Evolutionary conservation across 2,329 filamentous ascomycete genomes (phyloP).

Genomic region (Clarireedia paspali): DNA sequence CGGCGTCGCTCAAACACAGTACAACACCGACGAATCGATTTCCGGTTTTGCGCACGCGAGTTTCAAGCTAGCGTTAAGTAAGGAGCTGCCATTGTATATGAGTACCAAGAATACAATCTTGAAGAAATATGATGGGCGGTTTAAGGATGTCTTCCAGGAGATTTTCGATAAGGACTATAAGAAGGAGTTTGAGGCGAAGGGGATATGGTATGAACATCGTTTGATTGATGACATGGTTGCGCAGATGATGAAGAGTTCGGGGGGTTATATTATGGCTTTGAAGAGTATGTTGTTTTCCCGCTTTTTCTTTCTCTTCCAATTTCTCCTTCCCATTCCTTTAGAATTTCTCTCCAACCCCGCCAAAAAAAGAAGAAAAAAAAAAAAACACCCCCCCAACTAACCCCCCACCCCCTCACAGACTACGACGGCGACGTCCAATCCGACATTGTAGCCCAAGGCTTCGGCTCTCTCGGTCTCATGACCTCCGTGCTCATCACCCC

Average conservation of each 20-base stretch:
- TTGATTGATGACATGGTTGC: slow-evolving; percentile 99
- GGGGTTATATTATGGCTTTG: slow-evolving; percentile 93
- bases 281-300: slow-evolving; percentile 65
- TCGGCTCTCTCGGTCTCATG: slow-evolving; percentile 97
- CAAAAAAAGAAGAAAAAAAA: neutral
- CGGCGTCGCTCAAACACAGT: slow-evolving; percentile 88
- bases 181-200: slow-evolving; percentile 80
- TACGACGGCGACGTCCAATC: slow-evolving; percentile 99
- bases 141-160: slow-evolving; percentile 99
- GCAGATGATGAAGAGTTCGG: slow-evolving; percentile 98
- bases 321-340: neutral
- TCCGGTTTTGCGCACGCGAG: slow-evolving; percentile 88
- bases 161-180: slow-evolving; percentile 86
- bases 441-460: slow-evolving; percentile 96
- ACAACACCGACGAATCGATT: slow-evolving; percentile 97
- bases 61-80: slow-evolving; percentile 89
- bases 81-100: slow-evolving; percentile 94
- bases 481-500: slow-evolving; percentile 96
- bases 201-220: slow-evolving; percentile 98
- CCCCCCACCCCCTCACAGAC: slow-evolving; percentile 48
- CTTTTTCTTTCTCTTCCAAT: neutral
- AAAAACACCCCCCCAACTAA: slow-evolving; percentile 4
- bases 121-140: slow-evolving; percentile 96
- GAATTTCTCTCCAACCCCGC: too few species aligned
- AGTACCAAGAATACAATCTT: slow-evolving; percentile 99